Conservation (phyloP, 352 stramenopile genomes). For the Thalassiosira hispida region DNA sequence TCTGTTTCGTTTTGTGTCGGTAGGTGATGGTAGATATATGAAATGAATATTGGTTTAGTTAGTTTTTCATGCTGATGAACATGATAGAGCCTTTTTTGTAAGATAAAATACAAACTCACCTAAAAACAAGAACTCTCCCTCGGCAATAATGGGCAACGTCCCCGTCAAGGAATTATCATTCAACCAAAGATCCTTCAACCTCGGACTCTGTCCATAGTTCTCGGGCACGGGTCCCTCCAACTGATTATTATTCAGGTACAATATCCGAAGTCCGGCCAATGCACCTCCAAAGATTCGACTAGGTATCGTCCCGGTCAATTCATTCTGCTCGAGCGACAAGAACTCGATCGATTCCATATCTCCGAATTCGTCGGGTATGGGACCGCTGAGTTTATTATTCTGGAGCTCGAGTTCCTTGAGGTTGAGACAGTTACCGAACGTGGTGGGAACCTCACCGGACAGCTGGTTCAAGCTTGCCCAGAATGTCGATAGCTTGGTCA, state of each 20-base stretch:
- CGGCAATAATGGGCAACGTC: slow-evolving; percentile 50
- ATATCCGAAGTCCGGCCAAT: slow-evolving; percentile 34
- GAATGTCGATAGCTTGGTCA: slow-evolving; percentile 48
- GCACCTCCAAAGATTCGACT: slow-evolving; percentile 27
- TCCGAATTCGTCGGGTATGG: slow-evolving; percentile 45
- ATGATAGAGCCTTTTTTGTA: no score
- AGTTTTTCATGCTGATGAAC: no score
- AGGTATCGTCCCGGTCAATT: slow-evolving; percentile 66
- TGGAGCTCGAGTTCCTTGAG: slow-evolving; percentile 62
- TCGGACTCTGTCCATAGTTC: slow-evolving; percentile 43
- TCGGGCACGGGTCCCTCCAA: slow-evolving; percentile 68
- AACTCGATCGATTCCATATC: slow-evolving; percentile 45
- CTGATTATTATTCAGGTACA: slow-evolving; percentile 75
- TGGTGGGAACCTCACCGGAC: slow-evolving; percentile 43
- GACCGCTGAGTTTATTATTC: slow-evolving; percentile 51
- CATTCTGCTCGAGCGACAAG: slow-evolving; percentile 52
- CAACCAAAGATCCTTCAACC: slow-evolving; percentile 56
- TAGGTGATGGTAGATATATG: background rate
- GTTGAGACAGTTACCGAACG: slow-evolving; percentile 46
- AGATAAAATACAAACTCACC: slow-evolving; percentile 42
- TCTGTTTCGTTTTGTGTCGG: slow-evolving; percentile 25
- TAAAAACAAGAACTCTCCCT: slow-evolving; percentile 61
- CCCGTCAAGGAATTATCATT: slow-evolving; percentile 60
- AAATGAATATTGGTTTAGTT: no score
- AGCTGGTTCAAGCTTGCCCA: slow-evolving; percentile 66